phyloP scores from a whole-genome alignment of 169 alveolate genomes.

The Cryptosporidium ubiquitum region DNA sequence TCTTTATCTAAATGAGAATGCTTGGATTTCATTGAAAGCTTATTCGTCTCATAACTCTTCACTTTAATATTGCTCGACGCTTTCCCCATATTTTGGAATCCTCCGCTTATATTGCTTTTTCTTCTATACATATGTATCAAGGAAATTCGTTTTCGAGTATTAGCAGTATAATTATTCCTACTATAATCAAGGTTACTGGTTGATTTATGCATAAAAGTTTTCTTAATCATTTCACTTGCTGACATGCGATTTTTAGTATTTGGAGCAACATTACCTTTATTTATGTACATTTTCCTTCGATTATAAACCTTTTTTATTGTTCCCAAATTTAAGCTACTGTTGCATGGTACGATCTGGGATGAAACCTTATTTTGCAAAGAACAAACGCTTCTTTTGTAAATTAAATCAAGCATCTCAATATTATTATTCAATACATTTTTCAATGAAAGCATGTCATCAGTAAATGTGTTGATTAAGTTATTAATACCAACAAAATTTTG shows the following conservation, averaged over 20 bases:
- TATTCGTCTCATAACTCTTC: background rate
- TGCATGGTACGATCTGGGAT: background rate
- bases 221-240: slow-evolving; percentile 54
- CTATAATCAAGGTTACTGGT: slow-evolving; percentile 10
- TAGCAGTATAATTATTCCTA: background rate
- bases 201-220: slow-evolving; percentile 23
- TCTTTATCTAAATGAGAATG: slow-evolving; percentile 42
- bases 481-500: background rate
- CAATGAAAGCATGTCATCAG: background rate
- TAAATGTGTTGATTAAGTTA: background rate
- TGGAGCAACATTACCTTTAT: slow-evolving; percentile 69
- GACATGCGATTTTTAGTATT: slow-evolving; percentile 47
- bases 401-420: slow-evolving; percentile 24
- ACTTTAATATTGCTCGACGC: slow-evolving; percentile 23
- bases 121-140: slow-evolving; percentile 11
- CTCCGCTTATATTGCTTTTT: slow-evolving; percentile 3
- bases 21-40: slow-evolving; percentile 32
- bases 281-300: slow-evolving; percentile 67
- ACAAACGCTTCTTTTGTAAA: slow-evolving; percentile 22
- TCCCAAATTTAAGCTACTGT: background rate
- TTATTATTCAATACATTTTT: slow-evolving; percentile 20
- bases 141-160: slow-evolving; percentile 20
- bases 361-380: background rate
- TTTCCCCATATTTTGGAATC: slow-evolving; percentile 67
- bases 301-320: slow-evolving; percentile 15